These are phyloP conservation scores for Naganishia onofrii DNA, from an alignment of 768 basidiomycete genomes.

Conservation along the genomic window DNA sequence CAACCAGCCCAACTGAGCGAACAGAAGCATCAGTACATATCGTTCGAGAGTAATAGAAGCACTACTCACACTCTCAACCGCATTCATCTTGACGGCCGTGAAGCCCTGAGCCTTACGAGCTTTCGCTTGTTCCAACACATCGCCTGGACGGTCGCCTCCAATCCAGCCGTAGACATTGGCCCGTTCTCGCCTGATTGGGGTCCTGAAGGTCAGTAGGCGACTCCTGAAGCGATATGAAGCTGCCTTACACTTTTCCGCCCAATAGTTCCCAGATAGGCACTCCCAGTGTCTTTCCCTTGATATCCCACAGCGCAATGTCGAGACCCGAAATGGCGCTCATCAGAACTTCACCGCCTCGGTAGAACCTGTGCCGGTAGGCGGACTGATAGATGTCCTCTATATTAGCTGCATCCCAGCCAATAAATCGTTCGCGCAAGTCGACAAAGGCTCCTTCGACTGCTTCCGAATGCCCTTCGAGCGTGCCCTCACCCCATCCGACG, in stretches of 20 bases:
- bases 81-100: conserved; percentile 73
- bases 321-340: conserved; percentile 57
- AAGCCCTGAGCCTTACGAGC: conserved; percentile 64
- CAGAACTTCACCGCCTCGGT: conserved; percentile 66
- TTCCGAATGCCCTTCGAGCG: conserved; percentile 68
- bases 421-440: conserved; percentile 61
- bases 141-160: conserved; percentile 56
- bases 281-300: conserved; percentile 69
- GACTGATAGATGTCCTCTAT: conserved; percentile 69
- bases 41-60: background rate
- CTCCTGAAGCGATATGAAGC: background rate
- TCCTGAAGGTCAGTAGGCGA: background rate
- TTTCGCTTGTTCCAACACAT: conserved; percentile 60
- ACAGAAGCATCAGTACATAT: conserved; percentile 21
- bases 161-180: conserved; percentile 56
- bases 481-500: conserved; percentile 70
- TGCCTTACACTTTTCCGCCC: conserved; percentile 60
- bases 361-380: conserved; percentile 65
- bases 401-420: conserved; percentile 54
- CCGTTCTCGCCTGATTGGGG: conserved; percentile 27
- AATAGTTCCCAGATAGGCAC: conserved; percentile 63
- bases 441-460: conserved; percentile 65
- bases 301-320: conserved; percentile 70
- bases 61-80: conserved; percentile 53
- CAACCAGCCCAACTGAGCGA: conserved; percentile 58